Evolutionary conservation across 2,329 filamentous ascomycete genomes (phyloP).

Genomic region (Aspergillus hortae): DNA sequence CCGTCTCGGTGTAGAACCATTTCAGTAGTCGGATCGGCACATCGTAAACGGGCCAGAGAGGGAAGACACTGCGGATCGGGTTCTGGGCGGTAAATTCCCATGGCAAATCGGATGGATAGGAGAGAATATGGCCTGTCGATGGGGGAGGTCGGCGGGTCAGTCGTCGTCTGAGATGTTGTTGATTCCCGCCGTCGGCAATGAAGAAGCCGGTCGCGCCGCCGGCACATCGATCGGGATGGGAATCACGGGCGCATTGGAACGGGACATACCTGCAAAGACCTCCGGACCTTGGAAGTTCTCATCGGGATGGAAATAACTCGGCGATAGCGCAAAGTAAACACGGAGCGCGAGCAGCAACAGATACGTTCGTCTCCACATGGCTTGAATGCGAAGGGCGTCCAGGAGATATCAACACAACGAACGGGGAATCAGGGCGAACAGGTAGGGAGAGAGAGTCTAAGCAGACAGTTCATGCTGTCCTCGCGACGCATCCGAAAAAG

Average conservation of each 20-base stretch:
- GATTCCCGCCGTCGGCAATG: not conserved
- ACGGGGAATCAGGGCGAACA: not conserved
- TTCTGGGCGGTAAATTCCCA: conserved; percentile 92
- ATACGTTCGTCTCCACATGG: conserved; percentile 90
- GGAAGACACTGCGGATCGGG: conserved; percentile 93
- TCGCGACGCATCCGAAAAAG: not conserved
- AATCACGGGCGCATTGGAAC: not conserved
- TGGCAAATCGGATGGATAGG: conserved; percentile 81
- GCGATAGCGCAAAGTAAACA: conserved; percentile 88
- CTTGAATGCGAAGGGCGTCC: conserved; percentile 18
- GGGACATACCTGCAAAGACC: conserved; percentile 79
- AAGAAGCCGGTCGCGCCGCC: conserved; percentile 3
- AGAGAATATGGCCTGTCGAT: conserved; percentile 76
- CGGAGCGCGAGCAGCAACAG: conserved; percentile 79
- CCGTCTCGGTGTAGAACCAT: conserved; percentile 87
- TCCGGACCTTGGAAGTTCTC: conserved; percentile 99
- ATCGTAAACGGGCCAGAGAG: conserved; percentile 92
- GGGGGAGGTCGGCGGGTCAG: conserved; percentile 1
- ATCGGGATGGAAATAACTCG: conserved; percentile 96
- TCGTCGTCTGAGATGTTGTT: conserved; percentile 1
- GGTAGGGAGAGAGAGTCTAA: not conserved
- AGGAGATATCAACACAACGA: conserved; percentile 4
- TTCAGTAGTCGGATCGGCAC: conserved; percentile 88
- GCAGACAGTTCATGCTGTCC: not conserved
- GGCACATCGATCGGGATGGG: not conserved